phyloP scores from a whole-genome alignment of 2,329 filamentous ascomycete genomes.

The Claviceps lovelessii region DNA sequence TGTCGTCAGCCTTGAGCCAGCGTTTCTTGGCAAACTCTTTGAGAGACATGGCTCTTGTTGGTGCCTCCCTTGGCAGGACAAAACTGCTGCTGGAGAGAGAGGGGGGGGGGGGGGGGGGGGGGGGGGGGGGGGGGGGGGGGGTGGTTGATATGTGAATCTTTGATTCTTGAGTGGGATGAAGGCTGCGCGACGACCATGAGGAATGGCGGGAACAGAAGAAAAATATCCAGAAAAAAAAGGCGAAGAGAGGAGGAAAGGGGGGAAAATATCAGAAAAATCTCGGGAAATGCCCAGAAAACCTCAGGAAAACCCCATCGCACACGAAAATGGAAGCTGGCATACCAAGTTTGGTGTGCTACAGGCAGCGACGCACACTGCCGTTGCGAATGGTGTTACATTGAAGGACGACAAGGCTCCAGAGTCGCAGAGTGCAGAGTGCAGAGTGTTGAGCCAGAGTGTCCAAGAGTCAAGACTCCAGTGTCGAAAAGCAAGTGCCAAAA shows the following conservation, averaged over 20 bases:
- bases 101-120: no score
- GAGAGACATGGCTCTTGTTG: conserved; percentile 20
- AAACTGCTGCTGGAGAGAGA: no score
- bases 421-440: no score
- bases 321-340: neutral
- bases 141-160: neutral
- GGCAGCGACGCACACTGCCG: neutral
- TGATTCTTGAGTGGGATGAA: neutral
- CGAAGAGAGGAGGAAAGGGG: no score
- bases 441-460: neutral
- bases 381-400: neutral
- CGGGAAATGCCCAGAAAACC: no score
- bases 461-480: no score
- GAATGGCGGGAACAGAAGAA: neutral
- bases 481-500: no score
- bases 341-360: neutral
- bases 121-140: no score
- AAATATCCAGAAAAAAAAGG: neutral
- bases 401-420: neutral
- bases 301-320: no score
- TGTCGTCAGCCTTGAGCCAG: conserved; percentile 29
- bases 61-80: neutral
- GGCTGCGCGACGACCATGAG: neutral
- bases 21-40: conserved; percentile 30
- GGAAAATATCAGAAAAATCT: no score